Evolutionary conservation across 495 filamentous ascomycete species (phyloP).

Genomic region (Lindgomyces ingoldianus): DNA sequence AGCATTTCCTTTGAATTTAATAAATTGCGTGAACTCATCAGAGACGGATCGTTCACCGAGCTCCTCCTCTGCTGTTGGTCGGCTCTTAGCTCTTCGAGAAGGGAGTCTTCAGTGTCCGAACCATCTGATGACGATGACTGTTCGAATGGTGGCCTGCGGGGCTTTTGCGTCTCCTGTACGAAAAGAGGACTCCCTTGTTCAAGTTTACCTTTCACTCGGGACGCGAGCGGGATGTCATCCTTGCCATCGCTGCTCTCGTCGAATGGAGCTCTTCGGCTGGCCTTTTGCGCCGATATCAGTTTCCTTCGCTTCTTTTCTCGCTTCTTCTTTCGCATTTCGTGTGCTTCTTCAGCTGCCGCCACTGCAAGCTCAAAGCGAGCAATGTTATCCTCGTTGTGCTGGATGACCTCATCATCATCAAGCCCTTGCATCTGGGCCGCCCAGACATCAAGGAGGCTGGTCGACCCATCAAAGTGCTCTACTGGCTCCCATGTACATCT

Average conservation of each 20-base stretch:
- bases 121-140: neutral
- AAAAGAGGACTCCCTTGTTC: neutral
- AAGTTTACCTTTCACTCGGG: neutral
- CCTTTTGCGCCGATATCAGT: neutral
- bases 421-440: neutral
- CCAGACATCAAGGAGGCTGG: constrained; percentile 8
- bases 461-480: neutral
- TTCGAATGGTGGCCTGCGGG: neutral
- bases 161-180: neutral
- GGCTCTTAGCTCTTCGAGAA: constrained; percentile 9
- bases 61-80: neutral
- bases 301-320: constrained; percentile 24
- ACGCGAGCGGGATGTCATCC: constrained; percentile 9
- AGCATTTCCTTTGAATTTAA: too few species aligned
- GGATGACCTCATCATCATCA: neutral
- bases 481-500: constrained; percentile 35
- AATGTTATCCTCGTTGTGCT: neutral
- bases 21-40: too few species aligned
- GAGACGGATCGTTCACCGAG: too few species aligned
- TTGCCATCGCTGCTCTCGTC: constrained; percentile 2
- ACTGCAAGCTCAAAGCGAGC: constrained; percentile 3
- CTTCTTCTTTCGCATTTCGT: too few species aligned
- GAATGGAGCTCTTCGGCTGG: neutral
- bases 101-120: neutral
- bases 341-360: neutral